Percentiles rank a stretch among this genome's conserved stretches.
phyloP scores from a whole-genome alignment of 2,329 filamentous ascomycete species.

The Fusarium keratoplasticum region DNA sequence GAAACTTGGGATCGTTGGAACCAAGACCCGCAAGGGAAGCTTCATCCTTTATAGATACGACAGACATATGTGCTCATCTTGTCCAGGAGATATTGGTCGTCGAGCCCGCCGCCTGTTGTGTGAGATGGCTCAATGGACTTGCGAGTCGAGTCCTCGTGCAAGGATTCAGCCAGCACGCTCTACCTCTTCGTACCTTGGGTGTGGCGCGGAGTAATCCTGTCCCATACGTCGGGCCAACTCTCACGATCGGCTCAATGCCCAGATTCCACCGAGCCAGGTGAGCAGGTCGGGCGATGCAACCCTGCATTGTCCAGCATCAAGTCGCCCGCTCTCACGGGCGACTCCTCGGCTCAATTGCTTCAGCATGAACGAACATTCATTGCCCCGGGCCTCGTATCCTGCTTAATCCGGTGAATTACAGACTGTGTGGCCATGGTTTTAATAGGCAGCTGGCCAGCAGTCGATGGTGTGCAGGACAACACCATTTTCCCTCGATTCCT shows the following conservation, averaged over 20 bases:
- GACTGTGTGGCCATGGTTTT: background rate
- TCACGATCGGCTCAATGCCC: background rate
- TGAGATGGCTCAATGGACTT: background rate
- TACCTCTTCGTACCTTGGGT: background rate
- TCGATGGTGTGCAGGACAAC: background rate
- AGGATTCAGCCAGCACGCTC: background rate
- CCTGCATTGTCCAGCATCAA: too few species aligned
- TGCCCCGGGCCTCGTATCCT: background rate
- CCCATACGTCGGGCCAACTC: background rate
- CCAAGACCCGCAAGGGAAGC: background rate
- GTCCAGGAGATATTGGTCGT: too few species aligned
- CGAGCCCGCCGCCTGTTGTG: too few species aligned
- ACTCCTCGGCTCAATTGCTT: background rate
- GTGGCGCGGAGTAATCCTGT: background rate
- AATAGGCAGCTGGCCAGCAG: background rate
- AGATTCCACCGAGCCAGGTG: background rate
- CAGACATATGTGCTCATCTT: too few species aligned
- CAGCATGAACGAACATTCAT: background rate
- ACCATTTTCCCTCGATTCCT: background rate
- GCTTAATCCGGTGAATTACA: background rate
- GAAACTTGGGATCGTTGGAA: too few species aligned
- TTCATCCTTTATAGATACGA: background rate
- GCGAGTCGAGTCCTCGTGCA: background rate
- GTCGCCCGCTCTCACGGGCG: background rate
- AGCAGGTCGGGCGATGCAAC: background rate